Base-by-base conservation (phyloP, 2,329 filamentous ascomycete genomes). In the Exophiala xenobiotica region DNA sequence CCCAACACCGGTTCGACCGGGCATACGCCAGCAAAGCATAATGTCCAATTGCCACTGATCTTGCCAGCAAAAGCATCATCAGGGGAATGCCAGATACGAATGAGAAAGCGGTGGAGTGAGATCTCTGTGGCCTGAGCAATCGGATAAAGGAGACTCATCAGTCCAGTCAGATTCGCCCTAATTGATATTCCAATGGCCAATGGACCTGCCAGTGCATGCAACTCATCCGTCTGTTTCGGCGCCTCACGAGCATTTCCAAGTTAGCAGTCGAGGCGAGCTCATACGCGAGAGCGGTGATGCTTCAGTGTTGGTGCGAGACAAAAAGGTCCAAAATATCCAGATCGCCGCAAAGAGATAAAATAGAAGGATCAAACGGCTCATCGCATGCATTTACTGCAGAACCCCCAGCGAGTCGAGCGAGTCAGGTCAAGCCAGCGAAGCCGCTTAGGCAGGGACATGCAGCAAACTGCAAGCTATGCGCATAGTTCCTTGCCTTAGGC, bases 361-460 rank as follows among this genome's bases (percentile, higher is more conserved):
- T 33, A 11, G 14, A 42, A 40, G 5, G 14, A 23, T 18, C 24
- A 27, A 11, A 38, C 37, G 46, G 46, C 4, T 40, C 16, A 18
- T 9, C 29, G 37, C 45, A 40, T 38, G 31, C 23, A 33, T 39
- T 4, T 14, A 38, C 41, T 39, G 12, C 40, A 53, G 14, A 38
- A 24, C 37, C n/a, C n/a, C n/a, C n/a, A n/a, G n/a, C n/a, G n/a
- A n/a, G n/a, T 44, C 29, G 26, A 37, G 46, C 52, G 37, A 58
- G 41, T 50, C 41, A 45, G 23, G 40, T 41, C 23, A 24, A 44
- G 55, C 55, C 55, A 58, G 38, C 55, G 42, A 41, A 58, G 49
- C 55, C 55, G 49, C 52, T 53, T 54, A 58, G 22, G 52, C 52
- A 58, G 48, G 55, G 22, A 58, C 46, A 41, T 51, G 51, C 54